phyloP scores from a whole-genome alignment of 139 green algal genomes.

The Chlamydomonas sp. region DNA sequence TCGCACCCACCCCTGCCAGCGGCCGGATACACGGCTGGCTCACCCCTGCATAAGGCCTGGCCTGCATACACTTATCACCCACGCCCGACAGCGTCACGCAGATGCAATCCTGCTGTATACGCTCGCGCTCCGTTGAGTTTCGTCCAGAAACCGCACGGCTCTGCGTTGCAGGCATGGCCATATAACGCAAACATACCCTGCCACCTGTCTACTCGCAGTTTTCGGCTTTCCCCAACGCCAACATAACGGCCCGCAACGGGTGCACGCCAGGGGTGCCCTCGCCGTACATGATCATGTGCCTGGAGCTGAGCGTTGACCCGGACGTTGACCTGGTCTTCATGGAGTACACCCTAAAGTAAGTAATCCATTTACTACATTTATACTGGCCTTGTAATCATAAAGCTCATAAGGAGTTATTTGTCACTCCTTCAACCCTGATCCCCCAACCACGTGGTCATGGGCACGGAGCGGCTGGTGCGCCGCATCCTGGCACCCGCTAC shows the following conservation, averaged over 20 bases:
- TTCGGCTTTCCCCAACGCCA: neutral
- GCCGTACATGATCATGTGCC: constrained; percentile 1
- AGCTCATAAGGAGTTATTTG: too few species aligned
- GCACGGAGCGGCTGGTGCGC: constrained; percentile 24
- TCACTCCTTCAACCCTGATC: too few species aligned
- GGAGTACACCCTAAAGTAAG: constrained; percentile 38
- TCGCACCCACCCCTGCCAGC: neutral
- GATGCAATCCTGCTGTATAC: too few species aligned
- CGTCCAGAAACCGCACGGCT: too few species aligned
- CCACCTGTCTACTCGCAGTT: neutral
- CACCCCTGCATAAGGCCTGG: too few species aligned
- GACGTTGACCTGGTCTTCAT: constrained; percentile 39
- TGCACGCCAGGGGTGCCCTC: constrained; percentile 22
- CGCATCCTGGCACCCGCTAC: neutral
- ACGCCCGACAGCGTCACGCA: too few species aligned
- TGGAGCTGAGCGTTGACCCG: constrained; percentile 28
- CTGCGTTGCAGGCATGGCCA: neutral
- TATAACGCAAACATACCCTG: too few species aligned
- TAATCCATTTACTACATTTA: neutral
- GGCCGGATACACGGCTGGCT: too few species aligned
- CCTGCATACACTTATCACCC: too few species aligned
- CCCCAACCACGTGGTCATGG: constrained; percentile 4
- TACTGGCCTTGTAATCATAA: too few species aligned
- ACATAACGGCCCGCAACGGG: constrained; percentile 25
- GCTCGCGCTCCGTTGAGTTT: neutral